These are phyloP conservation scores for Starmerella bacillaris DNA, from an alignment of 805 yeast genomes.

Conservation along the genomic window DNA sequence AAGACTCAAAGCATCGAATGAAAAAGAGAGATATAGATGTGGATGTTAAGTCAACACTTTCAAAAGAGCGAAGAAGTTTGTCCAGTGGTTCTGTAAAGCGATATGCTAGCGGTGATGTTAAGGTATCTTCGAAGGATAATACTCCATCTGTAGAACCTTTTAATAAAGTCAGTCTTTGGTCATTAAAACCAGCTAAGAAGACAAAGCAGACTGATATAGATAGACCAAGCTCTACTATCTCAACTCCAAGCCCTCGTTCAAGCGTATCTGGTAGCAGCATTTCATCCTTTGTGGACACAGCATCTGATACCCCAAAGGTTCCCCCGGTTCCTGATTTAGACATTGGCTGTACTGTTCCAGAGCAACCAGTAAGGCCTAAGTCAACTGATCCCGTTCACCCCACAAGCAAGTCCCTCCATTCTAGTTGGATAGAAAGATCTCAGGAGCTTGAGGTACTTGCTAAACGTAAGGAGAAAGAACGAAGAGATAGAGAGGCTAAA, in stretches of 20 bases:
- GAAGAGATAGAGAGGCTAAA: slow-evolving; percentile 20
- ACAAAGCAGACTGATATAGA: background rate
- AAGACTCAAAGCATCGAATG: too few relatives aligned
- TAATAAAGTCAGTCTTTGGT: slow-evolving; percentile 17
- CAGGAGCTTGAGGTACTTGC: slow-evolving; percentile 13
- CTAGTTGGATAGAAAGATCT: slow-evolving; percentile 10
- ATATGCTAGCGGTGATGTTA: too few relatives aligned
- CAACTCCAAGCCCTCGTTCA: background rate
- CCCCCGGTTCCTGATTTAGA: background rate
- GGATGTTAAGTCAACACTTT: too few relatives aligned
- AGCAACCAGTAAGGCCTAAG: background rate
- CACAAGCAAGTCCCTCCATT: background rate
- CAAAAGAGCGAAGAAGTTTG: too few relatives aligned
- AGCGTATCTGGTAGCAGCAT: too few relatives aligned
- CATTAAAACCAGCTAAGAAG: slow-evolving; percentile 1
- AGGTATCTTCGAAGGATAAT: too few relatives aligned
- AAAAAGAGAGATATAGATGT: too few relatives aligned
- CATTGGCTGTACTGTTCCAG: too few relatives aligned
- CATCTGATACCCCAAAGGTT: background rate
- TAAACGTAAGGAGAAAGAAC: slow-evolving; percentile 18
- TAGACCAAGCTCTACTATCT: background rate
- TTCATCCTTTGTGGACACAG: too few relatives aligned
- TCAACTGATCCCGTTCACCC: background rate
- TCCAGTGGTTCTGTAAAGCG: too few relatives aligned
- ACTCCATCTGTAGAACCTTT: too few relatives aligned